Evolutionary conservation across 225 moss, liverwort and hornwort genomes (phyloP).

Genomic region (Straminergon stramineum): DNA sequence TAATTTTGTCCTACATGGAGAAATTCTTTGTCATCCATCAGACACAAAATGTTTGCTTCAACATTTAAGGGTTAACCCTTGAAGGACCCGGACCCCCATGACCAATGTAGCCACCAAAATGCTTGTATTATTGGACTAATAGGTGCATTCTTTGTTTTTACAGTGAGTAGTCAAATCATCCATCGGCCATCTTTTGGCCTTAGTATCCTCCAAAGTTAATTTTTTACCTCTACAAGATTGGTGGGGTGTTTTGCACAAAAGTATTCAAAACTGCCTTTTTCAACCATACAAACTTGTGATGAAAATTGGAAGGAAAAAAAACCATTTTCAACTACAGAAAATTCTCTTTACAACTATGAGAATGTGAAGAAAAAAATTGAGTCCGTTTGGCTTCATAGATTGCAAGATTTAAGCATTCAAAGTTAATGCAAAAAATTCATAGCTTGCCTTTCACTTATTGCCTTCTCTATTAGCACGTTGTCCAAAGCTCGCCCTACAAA

Average conservation of each 20-base stretch:
- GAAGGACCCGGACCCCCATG: no score
- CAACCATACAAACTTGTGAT: background rate
- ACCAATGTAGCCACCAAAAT: no score
- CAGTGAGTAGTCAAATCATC: no score
- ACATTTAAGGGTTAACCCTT: no score
- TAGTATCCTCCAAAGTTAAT: no score
- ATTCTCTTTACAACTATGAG: background rate
- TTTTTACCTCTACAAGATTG: no score
- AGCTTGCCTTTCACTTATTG: background rate
- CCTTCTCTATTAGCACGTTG: background rate
- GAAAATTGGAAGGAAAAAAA: background rate
- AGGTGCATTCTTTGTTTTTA: no score
- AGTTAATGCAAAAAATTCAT: background rate
- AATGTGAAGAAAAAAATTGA: background rate
- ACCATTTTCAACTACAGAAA: background rate
- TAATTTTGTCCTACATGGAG: no score
- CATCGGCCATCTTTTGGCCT: no score
- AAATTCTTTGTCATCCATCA: no score
- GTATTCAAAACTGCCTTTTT: background rate
- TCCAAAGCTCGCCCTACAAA: accelerated
- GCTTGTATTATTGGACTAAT: no score
- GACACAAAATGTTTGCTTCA: no score
- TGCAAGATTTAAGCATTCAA: background rate
- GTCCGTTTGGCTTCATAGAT: accelerated
- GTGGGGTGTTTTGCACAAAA: background rate